A percentile compares a stretch with the other conserved stretches of the same genome.
Conservation (phyloP, 2,329 filamentous ascomycete species). For the Venturiaceae sp. region DNA sequence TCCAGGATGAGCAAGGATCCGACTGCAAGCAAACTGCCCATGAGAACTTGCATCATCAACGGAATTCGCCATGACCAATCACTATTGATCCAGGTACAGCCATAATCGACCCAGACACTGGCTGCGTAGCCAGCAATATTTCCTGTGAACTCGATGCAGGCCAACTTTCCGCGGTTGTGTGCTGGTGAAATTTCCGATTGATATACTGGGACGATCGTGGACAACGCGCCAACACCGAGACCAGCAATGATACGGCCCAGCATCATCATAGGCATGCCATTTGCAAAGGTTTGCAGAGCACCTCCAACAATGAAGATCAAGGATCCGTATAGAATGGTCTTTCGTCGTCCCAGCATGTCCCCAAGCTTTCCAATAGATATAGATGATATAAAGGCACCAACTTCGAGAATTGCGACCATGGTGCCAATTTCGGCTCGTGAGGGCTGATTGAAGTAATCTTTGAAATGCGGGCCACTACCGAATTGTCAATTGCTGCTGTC, state of each 20-base stretch:
- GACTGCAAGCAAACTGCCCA: slow-evolving; percentile 76
- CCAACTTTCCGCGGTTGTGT: slow-evolving; percentile 89
- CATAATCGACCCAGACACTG: slow-evolving; percentile 98
- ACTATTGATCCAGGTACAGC: slow-evolving; percentile 80
- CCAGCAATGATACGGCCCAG: slow-evolving; percentile 40
- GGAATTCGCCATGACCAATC: slow-evolving; percentile 87
- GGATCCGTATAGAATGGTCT: slow-evolving; percentile 88
- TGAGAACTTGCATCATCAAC: slow-evolving; percentile 83
- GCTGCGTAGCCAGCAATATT: slow-evolving; percentile 95
- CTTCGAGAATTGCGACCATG: slow-evolving; percentile 93
- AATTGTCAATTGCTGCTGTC: slow-evolving; percentile 16
- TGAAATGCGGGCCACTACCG: slow-evolving; percentile 72
- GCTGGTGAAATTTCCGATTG: slow-evolving; percentile 64
- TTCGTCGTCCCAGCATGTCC: slow-evolving; percentile 81
- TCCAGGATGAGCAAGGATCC: slow-evolving; percentile 93
- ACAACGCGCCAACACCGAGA: slow-evolving; percentile 40
- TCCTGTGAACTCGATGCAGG: slow-evolving; percentile 95
- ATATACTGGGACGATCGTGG: slow-evolving; percentile 43
- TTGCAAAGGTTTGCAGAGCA: slow-evolving; percentile 72
- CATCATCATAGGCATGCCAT: slow-evolving; percentile 79
- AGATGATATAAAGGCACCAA: slow-evolving; percentile 87
- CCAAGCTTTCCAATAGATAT: slow-evolving; percentile 78
- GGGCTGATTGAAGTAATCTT: slow-evolving; percentile 85
- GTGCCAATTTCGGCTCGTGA: slow-evolving; percentile 82
- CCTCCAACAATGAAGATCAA: slow-evolving; percentile 80